Evolutionary conservation across 2,329 filamentous ascomycete species (phyloP).

Genomic region (Aspergillus quadrilineatus): DNA sequence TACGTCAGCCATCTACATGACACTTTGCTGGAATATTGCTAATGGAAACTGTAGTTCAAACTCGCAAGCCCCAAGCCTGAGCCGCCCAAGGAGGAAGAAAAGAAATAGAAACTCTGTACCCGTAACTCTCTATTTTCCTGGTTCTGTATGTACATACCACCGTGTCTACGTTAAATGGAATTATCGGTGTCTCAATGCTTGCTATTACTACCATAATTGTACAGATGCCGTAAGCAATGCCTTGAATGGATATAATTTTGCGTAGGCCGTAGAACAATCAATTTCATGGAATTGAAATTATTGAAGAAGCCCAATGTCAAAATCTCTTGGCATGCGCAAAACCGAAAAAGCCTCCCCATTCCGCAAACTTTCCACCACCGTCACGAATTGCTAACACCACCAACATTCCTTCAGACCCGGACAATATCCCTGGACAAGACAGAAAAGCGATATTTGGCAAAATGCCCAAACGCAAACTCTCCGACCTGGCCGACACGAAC

Average conservation of each 20-base stretch:
- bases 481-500: constrained; percentile 25
- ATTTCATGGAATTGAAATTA: not conserved
- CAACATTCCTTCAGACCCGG: not conserved
- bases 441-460: not conserved
- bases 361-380: not conserved
- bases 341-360: not conserved
- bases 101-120: constrained; percentile 68
- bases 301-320: not conserved
- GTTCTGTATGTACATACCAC: constrained; percentile 42
- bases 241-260: too few species aligned
- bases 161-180: constrained; percentile 20
- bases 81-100: constrained; percentile 75
- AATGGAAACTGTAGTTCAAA: constrained; percentile 65
- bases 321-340: constrained; percentile 4
- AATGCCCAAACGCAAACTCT: constrained; percentile 45
- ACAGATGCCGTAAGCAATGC: too few species aligned
- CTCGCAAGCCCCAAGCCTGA: constrained; percentile 94
- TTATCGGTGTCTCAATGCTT: not conserved
- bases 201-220: too few species aligned
- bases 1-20: constrained; percentile 37
- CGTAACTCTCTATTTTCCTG: constrained; percentile 33
- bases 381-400: not conserved
- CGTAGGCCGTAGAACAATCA: not conserved
- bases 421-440: not conserved
- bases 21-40: constrained; percentile 1